Base-by-base conservation (phyloP, 257 asterid species). In the Solanum pimpinellifolium region DNA sequence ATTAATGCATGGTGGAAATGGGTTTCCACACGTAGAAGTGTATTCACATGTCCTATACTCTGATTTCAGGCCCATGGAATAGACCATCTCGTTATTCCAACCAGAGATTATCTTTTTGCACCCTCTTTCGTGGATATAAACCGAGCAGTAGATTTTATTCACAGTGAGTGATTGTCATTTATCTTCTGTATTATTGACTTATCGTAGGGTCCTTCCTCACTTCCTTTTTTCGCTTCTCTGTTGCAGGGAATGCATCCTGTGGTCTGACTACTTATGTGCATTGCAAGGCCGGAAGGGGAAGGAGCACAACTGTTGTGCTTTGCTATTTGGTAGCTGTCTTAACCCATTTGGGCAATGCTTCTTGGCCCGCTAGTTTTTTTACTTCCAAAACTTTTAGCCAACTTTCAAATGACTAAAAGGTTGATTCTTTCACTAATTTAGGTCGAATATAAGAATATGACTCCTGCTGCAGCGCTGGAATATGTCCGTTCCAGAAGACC, bases 241-340 rank as follows among this genome's bases (percentile, higher is more conserved):
- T 85, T 78, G 87, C 87, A 95, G 98, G 93, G 91, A 96, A 95
- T 74, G 93, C 95, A 87, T 91, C 86, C 83, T 74, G 68, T 87
- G 97, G 98, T 41, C 94, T 83, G 42, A 93, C 95, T 81, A 96
- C 98, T 0, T 96, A 96, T 84, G 99, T 96, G 52, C 99, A 96
- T 90, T 96, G 98, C 92, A 95, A 96, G 93, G 99, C 99, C 6
- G 99, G 99, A 66, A 93, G 99, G 69, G 99, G 99, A 92, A 90
- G 99, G 92, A 96, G 99, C 94, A 96, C 99, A 73, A 96, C 99
- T 20, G 84, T 96, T 86, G 99, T 96, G 85, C 98, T 96, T 27
- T 96, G 99, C 88, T 96, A 95, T 92, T 92, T 96, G 97, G 99
- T 95, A 27, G 11, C 13, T 60, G 86, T 66, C 82, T 42, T 42